A percentile compares a stretch with the other conserved stretches of the same genome.
Evolutionary conservation across 768 basidiomycete species (phyloP).

Genomic region (Trametes coccinea): DNA sequence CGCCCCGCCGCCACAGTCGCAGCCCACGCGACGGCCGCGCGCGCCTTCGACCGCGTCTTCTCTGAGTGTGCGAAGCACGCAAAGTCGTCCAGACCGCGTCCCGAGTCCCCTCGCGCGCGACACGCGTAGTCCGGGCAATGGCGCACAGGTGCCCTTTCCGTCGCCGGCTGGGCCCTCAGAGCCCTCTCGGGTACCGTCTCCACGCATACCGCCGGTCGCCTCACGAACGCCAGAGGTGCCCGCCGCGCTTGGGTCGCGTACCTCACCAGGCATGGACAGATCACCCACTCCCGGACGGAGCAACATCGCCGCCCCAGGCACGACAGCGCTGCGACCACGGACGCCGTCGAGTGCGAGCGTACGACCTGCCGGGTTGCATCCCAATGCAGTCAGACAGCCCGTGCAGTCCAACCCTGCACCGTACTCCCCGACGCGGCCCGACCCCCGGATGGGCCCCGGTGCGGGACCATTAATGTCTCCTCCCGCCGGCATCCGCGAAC

Average conservation of each 20-base stretch:
- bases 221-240: slow-evolving; percentile 10
- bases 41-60: slow-evolving; percentile 28
- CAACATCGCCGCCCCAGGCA: slow-evolving; percentile 8
- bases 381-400: slow-evolving; percentile 12
- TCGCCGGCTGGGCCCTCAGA: slow-evolving; percentile 19
- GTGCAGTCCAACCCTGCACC: slow-evolving; percentile 19
- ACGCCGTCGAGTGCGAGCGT: slow-evolving; percentile 20
- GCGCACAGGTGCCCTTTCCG: slow-evolving; percentile 24
- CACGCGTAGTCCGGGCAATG: slow-evolving; percentile 4
- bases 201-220: slow-evolving; percentile 12
- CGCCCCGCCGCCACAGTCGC: slow-evolving; percentile 13
- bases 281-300: slow-evolving; percentile 19
- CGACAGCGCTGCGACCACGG: slow-evolving; percentile 13
- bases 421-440: slow-evolving; percentile 2
- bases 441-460: slow-evolving; percentile 3
- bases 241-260: slow-evolving; percentile 18
- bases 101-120: slow-evolving; percentile 20
- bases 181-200: slow-evolving; percentile 10
- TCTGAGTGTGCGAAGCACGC: slow-evolving; percentile 10
- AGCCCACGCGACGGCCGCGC: slow-evolving; percentile 20
- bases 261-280: slow-evolving; percentile 18
- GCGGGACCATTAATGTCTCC: slow-evolving; percentile 1
- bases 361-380: slow-evolving; percentile 5
- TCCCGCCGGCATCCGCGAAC: not conserved
- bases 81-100: slow-evolving; percentile 24